Conservation (phyloP, 2,329 filamentous ascomycete genomes). For the Cryphonectria nitschkei region DNA sequence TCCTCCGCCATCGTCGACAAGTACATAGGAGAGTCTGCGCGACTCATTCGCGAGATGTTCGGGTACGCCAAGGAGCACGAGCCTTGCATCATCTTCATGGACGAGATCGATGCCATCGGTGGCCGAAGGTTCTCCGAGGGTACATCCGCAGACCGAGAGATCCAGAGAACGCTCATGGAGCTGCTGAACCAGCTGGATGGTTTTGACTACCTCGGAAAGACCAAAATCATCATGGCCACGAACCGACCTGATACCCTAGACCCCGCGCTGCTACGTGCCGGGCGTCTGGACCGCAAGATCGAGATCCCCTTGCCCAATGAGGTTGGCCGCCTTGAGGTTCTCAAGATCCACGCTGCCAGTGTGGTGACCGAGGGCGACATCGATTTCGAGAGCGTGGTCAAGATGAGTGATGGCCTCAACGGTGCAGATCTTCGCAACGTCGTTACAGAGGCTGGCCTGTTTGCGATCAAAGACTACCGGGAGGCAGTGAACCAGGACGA, state of each 20-base stretch:
- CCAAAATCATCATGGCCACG: slow-evolving; percentile 99
- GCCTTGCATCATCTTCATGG: slow-evolving; percentile 99
- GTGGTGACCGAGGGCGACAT: slow-evolving; percentile 93
- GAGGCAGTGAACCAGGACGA: slow-evolving; percentile 97
- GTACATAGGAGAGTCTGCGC: slow-evolving; percentile 97
- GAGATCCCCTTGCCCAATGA: slow-evolving; percentile 98
- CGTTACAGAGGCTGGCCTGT: slow-evolving; percentile 94
- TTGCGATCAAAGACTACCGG: slow-evolving; percentile 97
- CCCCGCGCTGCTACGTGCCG: slow-evolving; percentile 87
- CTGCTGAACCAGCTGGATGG: slow-evolving; percentile 97
- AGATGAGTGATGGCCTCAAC: slow-evolving; percentile 99
- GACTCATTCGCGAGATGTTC: slow-evolving; percentile 98
- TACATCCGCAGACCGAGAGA: slow-evolving; percentile 96
- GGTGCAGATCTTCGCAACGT: slow-evolving; percentile 97
- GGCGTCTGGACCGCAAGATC: slow-evolving; percentile 94
- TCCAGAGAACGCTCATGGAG: slow-evolving; percentile 98
- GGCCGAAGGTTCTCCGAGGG: slow-evolving; percentile 96
- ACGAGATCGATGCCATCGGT: slow-evolving; percentile 99
- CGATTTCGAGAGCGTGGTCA: slow-evolving; percentile 98
- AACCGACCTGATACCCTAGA: slow-evolving; percentile 97
- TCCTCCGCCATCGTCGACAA: slow-evolving; percentile 99
- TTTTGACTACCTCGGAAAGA: slow-evolving; percentile 99
- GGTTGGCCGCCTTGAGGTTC: slow-evolving; percentile 91
- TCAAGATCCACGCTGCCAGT: slow-evolving; percentile 92
- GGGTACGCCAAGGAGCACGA: slow-evolving; percentile 99